Base-by-base conservation (phyloP, 2,329 filamentous ascomycete genomes). In the Beauveria pseudobassiana region DNA sequence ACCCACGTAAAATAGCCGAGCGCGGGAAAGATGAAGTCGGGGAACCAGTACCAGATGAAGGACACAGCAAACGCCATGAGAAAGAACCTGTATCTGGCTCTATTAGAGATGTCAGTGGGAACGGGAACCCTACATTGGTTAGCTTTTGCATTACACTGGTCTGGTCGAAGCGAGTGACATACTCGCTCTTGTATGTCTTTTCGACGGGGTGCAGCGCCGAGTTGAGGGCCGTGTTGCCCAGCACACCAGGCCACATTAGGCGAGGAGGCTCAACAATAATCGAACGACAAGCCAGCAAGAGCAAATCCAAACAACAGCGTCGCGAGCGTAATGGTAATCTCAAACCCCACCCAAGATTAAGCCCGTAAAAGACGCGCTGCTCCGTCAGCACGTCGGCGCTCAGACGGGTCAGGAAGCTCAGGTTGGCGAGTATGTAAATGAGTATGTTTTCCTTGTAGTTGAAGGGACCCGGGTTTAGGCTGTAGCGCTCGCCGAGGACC, bases 391-490 rank as follows among this genome's bases (percentile, higher is more conserved):
- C 72, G 28, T 74, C 71, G 5, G 71, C 72, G 28, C 72, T 73
- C 9, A 73, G 65, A n/a, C 72, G 67, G 2, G 71, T 74, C 20
- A 76, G 72, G 58, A 79, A 78, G 16, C 76, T 79, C 1, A 80
- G 76, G 69, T 86, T 85, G 53, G 85, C 81, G 73, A 82, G 77
- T 62, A 82, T 80, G 61, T 78, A 78, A 57, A 83, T 80, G 18
- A 84, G 72, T 69, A 81, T 80, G 66, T 84, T 81, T 69, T 84
- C 82, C 45, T 73, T 74, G 62, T 72, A 68, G 54, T 74, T 74
- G 60, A 73, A 74, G 0, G 74, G 72, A 1, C 76, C 73, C 7
- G 77, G 77, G 56, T 80, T 80, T 5, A 78, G 63, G 58, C 72
- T 70, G 10, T 69, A 59, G 1, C 69, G 66, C 10, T 45, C 57